These are phyloP conservation scores for Hydnum rufescens DNA, from an alignment of 768 basidiomycete species.

Conservation along the genomic window DNA sequence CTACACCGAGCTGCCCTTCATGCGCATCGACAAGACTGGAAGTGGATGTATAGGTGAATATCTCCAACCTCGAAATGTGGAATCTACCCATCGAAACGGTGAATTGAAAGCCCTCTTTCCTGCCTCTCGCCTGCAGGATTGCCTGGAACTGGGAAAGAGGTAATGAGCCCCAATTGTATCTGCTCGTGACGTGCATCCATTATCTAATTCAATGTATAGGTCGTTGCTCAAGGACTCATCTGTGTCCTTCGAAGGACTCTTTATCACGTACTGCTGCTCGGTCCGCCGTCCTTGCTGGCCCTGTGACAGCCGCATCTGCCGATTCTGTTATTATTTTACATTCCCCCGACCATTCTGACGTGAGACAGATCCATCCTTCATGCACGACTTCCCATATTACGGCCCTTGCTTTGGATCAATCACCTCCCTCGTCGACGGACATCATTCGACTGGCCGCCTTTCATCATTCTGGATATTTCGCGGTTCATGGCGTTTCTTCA, in stretches of 20 bases:
- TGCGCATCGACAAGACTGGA: background rate
- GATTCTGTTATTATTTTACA: background rate
- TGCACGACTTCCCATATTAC: conserved; percentile 26
- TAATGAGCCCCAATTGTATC: background rate
- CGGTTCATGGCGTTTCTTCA: conserved; percentile 33
- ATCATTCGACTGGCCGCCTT: conserved; percentile 32
- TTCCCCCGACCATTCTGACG: background rate
- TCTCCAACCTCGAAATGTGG: background rate
- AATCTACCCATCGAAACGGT: background rate
- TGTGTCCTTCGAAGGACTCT: background rate
- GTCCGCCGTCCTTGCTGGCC: background rate
- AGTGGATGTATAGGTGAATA: conserved; percentile 12
- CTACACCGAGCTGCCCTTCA: background rate
- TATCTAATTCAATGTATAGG: background rate
- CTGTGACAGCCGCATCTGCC: background rate
- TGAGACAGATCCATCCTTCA: too few species aligned
- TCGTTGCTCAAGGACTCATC: background rate
- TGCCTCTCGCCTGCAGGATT: conserved; percentile 2
- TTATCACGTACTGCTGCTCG: background rate
- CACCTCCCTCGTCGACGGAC: conserved; percentile 24
- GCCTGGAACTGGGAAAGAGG: background rate
- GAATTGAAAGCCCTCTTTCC: background rate
- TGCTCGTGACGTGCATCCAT: too few species aligned
- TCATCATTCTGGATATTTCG: conserved; percentile 49
- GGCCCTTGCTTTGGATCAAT: conserved; percentile 55